Percentiles rank a stretch among this genome's conserved stretches.
phyloP scores from a whole-genome alignment of 2,329 filamentous ascomycete species.

The Aspergillus melleus region DNA sequence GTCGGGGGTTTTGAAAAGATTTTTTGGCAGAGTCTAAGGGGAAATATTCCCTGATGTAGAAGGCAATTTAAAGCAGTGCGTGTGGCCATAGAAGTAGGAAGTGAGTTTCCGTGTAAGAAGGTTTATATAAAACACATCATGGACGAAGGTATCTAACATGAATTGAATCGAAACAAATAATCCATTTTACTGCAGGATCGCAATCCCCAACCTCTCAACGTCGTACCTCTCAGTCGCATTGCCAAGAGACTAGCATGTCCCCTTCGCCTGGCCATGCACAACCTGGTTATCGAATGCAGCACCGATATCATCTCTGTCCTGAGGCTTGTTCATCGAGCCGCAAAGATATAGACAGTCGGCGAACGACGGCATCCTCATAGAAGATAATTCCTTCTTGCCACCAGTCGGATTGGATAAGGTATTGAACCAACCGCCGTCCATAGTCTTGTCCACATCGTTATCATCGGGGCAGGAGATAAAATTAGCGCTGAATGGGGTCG shows the following conservation, averaged over 20 bases:
- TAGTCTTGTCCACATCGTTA: conserved; percentile 1
- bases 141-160: no score
- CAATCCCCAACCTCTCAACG: no score
- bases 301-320: conserved; percentile 1
- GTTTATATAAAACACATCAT: no score
- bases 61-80: no score
- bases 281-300: conserved; percentile 1
- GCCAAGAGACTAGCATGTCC: conserved; percentile 11
- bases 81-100: no score
- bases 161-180: no score
- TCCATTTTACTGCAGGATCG: no score
- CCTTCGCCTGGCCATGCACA: neutral
- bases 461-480: conserved; percentile 21
- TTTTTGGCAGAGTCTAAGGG: neutral
- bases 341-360: conserved; percentile 5
- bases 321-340: conserved; percentile 9
- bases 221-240: no score
- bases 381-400: conserved; percentile 1
- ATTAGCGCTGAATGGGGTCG: conserved; percentile 12
- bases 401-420: conserved; percentile 8
- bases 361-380: conserved; percentile 1
- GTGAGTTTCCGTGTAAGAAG: no score
- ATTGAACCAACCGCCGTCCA: neutral
- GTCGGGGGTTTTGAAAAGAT: neutral
- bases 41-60: no score